Base-by-base conservation (phyloP, 169 alveolate genomes). In the Theileria sp. region DNA sequence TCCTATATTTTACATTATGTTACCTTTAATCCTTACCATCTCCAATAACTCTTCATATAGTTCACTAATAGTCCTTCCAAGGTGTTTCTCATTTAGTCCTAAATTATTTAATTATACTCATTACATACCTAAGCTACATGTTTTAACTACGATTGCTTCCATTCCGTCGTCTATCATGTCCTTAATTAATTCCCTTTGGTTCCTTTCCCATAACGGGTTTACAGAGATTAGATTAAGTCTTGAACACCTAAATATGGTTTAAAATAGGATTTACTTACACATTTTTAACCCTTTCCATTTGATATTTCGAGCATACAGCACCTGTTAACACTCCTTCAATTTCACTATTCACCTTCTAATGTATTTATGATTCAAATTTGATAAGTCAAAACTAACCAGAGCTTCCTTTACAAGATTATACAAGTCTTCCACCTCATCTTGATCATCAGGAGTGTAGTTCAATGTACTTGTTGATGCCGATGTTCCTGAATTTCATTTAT, bases 391-490 rank as follows among this genome's bases (percentile, higher is more conserved):
- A 80, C 76, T 25, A 38, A 89, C 94, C 90, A 83, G 61, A 30
- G 86, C 94, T 26, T 86, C 87, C n/a, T 32, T 71, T 19, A 89
- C 81, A 28, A 89, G 32, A 56, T 62, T 78, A 82, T 75, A 96
- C 68, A 96, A 92, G 88, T 97, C 99, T 88, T 96, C 99, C n/a
- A 96, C 98, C 89, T 97, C 99, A 88, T 97, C 99, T 23, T 91
- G 92, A 10, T 87, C 86, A 15, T 87, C 79, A 21, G 91, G 87
- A 30, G 80, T 89, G 80, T 96, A 96, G 23, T 86, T 82, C 44
- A 95, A 79, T 60, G 85, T 9, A 2, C 74, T 67, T 10, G 83
- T 81, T 0, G 51, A 75, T 26, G 71, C 56, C 0, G 88, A 79
- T 6, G 73, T 4, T 8, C 88, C 88, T 80, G 61, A 30, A 56